Base-by-base conservation (phyloP, 1,284 basidiomycete genomes). In the Rhodotorula glutinis region DNA sequence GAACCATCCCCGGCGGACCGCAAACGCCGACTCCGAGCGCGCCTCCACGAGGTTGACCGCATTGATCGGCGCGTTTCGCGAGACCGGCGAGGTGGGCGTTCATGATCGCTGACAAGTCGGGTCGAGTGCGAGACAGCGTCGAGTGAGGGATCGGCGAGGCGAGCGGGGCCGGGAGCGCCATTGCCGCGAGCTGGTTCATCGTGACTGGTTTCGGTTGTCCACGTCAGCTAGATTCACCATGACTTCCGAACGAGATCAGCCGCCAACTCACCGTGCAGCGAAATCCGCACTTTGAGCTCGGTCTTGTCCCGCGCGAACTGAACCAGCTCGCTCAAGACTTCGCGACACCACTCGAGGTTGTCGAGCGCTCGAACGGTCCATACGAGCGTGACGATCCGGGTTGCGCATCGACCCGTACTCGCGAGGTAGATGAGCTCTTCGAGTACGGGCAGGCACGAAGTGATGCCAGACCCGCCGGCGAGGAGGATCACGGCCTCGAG, bases 381-480 rank as follows among this genome's bases (percentile, higher is more conserved):
- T 21, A 72, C 53, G 19, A 71, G 54, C 9, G 60, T 62, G 17
- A 68, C 47, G 13, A 46, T 29, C 3, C 62, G 54, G 7, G 57
- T 54, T 21, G 47, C 25, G n/a, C 58, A 47, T 0, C 21, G 44
- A 13, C 63, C 58, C n/a, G 17, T 16, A 2, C 47, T 44, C 23
- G 70, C 65, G 21, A 38, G 41, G 10, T 41, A 44, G 38, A 71
- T 46, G 29, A 73, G 62, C 7, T 70, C 68, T 29, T 71, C 67
- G 29, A 74, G 53, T 25, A 62, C 33, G n/a, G 57, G 49, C 5
- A 66, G 64, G 21, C 56, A 47, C 43, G 63, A 71, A 4, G 70
- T 74, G n/a, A 72, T 72, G 16, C 73, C 73, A 14, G 57, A 61
- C 4, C 71, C 71, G 17, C 67, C 73, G 9, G 71, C 73, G 17